Evolutionary conservation across 441 rosid genomes (phyloP), one percentile per base, ranked within the genome.

Genomic region (Codiaeum variegatum): DNA sequence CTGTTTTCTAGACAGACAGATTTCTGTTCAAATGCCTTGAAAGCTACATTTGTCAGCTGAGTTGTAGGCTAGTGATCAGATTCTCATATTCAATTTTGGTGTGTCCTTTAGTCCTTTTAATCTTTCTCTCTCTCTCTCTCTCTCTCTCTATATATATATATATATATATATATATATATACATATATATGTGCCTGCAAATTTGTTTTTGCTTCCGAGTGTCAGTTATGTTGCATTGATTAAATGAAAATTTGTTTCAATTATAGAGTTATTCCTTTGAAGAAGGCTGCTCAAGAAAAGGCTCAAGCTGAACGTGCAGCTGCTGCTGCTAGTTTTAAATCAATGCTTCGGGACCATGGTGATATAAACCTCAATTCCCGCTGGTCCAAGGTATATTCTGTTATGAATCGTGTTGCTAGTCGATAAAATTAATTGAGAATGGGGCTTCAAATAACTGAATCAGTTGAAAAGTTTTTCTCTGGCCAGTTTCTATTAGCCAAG

Each of bases 381-480:
- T 96, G 99, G 99, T 90, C 96, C 62, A 89, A 88, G 97, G 99
- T 96, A 83, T 38, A 83, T 78, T 66, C 6, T 15, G 19, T n/a
- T 24, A 49, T 12, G 8, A 8, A 3, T 52, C 5, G 28, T 46
- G 21, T 46, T 64, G 54, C 46, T 42, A 42, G 13, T 40, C 5
- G 15, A 6, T 31, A 26, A 26, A 36, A 5, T 26, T 3, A 21
- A 56, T 40, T 18, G 19, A 1, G 28, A 23, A 16, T 47, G 1
- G 19, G 12, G 15, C 7, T 31, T 47, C 46, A 24, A 42, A 38
- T 69, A 26, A 29, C 24, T 1, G 32, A n/a, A 54, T 28, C 40
- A 3, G 28, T 12, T 18, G 23, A 15, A 8, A 15, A 9, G 0
- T 21, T 10, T 8, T 54, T 54, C n/a, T 9, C 5, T 23, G 59